phyloP scores from a whole-genome alignment of 2,329 filamentous ascomycete genomes.

The Neopestalotiopsis clavispora region DNA sequence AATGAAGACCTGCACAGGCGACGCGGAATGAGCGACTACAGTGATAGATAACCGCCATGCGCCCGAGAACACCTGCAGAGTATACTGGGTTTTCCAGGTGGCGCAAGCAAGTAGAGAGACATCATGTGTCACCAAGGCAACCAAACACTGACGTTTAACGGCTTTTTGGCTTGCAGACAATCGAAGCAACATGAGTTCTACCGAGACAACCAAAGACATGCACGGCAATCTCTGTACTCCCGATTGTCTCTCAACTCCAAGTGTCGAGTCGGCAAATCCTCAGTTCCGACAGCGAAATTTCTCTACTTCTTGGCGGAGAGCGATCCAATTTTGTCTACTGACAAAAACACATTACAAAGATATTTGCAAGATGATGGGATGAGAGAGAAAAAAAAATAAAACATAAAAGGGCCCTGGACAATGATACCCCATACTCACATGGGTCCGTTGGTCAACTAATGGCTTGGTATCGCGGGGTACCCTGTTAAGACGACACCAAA shows the following conservation, averaged over 20 bases:
- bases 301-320: neutral
- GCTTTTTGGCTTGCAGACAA: neutral
- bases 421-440: neutral
- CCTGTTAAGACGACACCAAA: neutral
- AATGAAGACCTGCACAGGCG: neutral
- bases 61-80: neutral
- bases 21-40: too few relatives aligned
- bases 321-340: neutral
- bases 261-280: neutral
- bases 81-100: neutral
- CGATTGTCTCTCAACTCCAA: neutral
- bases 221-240: neutral
- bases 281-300: neutral
- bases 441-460: neutral
- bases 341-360: neutral
- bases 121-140: neutral
- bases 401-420: neutral
- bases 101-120: neutral
- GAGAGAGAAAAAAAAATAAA: too few relatives aligned
- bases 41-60: too few relatives aligned
- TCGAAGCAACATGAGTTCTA: neutral
- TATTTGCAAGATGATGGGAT: neutral
- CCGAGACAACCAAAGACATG: neutral
- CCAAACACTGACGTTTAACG: neutral
- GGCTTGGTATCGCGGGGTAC: constrained; percentile 1